Percentiles rank a stretch among this genome's conserved stretches.
Evolutionary conservation across 441 rosid species (phyloP).

Genomic region (Codiaeum variegatum): DNA sequence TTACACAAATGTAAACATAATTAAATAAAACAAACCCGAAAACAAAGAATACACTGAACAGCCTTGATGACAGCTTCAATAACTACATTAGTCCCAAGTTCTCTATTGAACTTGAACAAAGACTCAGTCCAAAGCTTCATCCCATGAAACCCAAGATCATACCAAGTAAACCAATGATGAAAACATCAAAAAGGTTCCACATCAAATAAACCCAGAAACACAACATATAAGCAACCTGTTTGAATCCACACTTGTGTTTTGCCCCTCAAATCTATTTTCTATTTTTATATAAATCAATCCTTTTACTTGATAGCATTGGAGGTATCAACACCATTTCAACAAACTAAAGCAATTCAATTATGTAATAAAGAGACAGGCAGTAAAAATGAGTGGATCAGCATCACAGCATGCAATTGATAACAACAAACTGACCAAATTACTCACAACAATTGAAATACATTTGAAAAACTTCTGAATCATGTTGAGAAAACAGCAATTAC

Average conservation of each 20-base stretch:
- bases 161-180: background rate
- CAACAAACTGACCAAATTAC: too few species aligned
- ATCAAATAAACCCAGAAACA: slow-evolving; percentile 8
- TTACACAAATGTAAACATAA: background rate
- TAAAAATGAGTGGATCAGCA: too few species aligned
- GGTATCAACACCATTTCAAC: background rate
- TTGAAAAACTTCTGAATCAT: too few species aligned
- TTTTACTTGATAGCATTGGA: background rate
- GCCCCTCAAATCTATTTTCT: background rate
- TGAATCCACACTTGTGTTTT: background rate
- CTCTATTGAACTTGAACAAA: background rate
- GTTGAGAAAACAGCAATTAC: slow-evolving; percentile 14
- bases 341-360: background rate
- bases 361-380: too few species aligned
- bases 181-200: slow-evolving; percentile 8
- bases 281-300: background rate
- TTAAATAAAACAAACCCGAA: background rate
- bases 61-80: background rate
- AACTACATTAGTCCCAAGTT: background rate
- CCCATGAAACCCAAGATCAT: background rate
- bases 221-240: slow-evolving; percentile 2
- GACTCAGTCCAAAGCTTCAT: slow-evolving; percentile 16
- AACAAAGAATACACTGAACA: background rate
- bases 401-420: too few species aligned
- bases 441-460: too few species aligned